phyloP scores from a whole-genome alignment of 495 filamentous ascomycete species.

The Echria macrotheca region DNA sequence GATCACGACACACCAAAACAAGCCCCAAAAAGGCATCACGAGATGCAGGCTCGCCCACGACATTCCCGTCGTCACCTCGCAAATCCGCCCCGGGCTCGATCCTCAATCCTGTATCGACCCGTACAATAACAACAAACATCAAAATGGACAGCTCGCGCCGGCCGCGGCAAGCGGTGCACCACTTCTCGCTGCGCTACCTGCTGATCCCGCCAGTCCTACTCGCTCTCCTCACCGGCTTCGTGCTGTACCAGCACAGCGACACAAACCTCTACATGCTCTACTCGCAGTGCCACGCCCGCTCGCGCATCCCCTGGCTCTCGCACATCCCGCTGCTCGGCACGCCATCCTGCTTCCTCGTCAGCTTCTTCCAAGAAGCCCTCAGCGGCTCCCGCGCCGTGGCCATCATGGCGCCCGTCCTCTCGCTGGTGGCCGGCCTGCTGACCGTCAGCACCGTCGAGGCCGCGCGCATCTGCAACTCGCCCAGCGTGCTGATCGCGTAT shows the following conservation, averaged over 20 bases:
- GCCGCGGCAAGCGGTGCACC: constrained; percentile 22
- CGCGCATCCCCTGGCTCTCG: constrained; percentile 30
- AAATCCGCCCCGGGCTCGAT: no score
- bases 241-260: constrained; percentile 29
- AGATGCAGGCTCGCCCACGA: neutral
- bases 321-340: constrained; percentile 31
- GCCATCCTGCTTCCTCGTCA: constrained; percentile 35
- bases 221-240: constrained; percentile 22
- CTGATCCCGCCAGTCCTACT: constrained; percentile 30
- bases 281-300: constrained; percentile 37
- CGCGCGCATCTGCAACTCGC: constrained; percentile 32
- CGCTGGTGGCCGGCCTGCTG: constrained; percentile 30
- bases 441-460: constrained; percentile 35
- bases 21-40: constrained; percentile 5
- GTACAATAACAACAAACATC: no score
- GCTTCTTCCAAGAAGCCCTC: constrained; percentile 31
- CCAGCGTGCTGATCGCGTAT: constrained; percentile 27
- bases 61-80: no score
- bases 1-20: constrained; percentile 7
- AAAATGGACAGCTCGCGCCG: constrained; percentile 18
- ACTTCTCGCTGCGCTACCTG: constrained; percentile 22
- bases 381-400: constrained; percentile 21
- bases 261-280: constrained; percentile 36
- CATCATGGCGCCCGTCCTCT: constrained; percentile 24
- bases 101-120: no score